These are phyloP conservation scores for Daldinia loculata DNA, from an alignment of 495 filamentous ascomycete genomes.

Conservation along the genomic window DNA sequence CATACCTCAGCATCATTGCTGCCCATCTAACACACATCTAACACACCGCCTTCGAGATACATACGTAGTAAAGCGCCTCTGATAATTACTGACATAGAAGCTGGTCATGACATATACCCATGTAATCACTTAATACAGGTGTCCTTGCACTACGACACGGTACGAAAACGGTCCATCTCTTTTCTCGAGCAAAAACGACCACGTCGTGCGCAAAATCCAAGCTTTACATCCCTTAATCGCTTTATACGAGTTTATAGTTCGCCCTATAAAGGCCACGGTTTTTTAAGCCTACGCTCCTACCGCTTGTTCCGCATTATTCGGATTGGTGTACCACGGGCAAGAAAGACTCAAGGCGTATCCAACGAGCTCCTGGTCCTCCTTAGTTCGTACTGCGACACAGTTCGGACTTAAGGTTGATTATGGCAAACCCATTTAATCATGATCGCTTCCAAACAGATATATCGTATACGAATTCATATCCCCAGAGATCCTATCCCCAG, in stretches of 20 bases:
- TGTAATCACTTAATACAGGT: constrained; percentile 11
- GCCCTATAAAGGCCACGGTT: not conserved
- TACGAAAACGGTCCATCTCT: constrained; percentile 19
- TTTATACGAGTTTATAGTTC: constrained; percentile 1
- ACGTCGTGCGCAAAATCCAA: constrained; percentile 10
- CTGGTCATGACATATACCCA: constrained; percentile 18
- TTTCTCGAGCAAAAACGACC: not conserved
- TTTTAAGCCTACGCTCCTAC: not conserved
- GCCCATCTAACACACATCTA: constrained; percentile 29
- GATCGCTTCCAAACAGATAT: constrained; percentile 46
- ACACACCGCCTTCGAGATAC: not conserved
- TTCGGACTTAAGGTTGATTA: constrained; percentile 23
- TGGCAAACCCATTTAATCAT: constrained; percentile 47
- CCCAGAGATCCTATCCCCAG: constrained; percentile 43
- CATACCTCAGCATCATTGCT: constrained; percentile 26
- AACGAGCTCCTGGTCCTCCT: constrained; percentile 13
- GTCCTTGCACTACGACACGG: constrained; percentile 9
- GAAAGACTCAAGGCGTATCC: constrained; percentile 11
- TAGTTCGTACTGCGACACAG: constrained; percentile 4
- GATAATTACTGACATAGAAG: not conserved
- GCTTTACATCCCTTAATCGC: not conserved
- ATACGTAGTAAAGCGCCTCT: constrained; percentile 9
- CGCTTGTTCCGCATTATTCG: constrained; percentile 16
- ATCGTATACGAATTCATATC: constrained; percentile 43
- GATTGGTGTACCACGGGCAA: constrained; percentile 12